Base-by-base conservation (phyloP, 192 early-diverging fungal genomes). In the Coemansia sp. region DNA sequence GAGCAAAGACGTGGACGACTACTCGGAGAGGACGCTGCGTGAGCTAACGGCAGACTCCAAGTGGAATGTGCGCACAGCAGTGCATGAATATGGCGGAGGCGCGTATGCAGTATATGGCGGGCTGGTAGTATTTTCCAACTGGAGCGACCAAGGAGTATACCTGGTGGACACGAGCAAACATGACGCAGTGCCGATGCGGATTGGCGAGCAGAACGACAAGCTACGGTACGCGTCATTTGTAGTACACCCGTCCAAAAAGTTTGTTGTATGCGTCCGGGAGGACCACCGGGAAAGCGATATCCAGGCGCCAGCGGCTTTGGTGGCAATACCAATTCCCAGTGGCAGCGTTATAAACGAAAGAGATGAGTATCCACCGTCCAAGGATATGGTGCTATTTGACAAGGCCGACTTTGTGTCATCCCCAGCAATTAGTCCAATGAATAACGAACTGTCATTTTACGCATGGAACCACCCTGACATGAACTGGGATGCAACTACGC, bases 1-100 rank as follows among this genome's bases (percentile, higher is more conserved):
- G 11, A 65, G 69, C 57, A 66, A 70, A 55, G 23, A 60, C 4
- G 57, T 82, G 3, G 73, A 66, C 56, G 73, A 68, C 55, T 64
- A 57, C 55, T 56, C 67, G 11, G 72, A 74, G 24, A 49, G 35
- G 21, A 60, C 56, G 14, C 60, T 66, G 15, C 17, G 63, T 14
- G 70, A 76, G 57, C 60, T 76, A 2, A 66, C 73, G 7, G 22
- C 65, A 0, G 84, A 79, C 10, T 55, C 60, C 0, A 69, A 76
- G 8, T 89, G 86, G 79, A 85, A 85, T 51, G 85, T 89, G 11
- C 85, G 87, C 53, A 84, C 87, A 1, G 82, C 82, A 6, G 91
- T 91, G 5, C 90, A 93, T 59, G 92, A 92, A 70, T 93, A 91
- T 59, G 92, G 92, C 27, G 89, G 91, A 27, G 86, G 84, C 10